Percentiles rank a stretch among this genome's conserved stretches.
Conservation (phyloP, 768 basidiomycete genomes). For the Tulasnella sp. region DNA sequence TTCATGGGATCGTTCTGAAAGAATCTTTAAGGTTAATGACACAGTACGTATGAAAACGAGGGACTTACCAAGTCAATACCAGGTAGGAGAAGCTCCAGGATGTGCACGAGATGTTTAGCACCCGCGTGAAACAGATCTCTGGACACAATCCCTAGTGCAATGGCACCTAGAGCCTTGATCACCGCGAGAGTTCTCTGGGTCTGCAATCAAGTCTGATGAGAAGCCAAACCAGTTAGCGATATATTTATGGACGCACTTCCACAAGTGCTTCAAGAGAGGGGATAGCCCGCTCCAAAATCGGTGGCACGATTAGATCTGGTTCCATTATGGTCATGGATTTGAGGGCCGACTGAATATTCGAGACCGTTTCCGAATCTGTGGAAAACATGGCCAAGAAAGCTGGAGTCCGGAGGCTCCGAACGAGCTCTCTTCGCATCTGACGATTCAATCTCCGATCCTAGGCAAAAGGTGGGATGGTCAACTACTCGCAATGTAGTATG, state of each 20-base stretch:
- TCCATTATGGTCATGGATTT: constrained; percentile 69
- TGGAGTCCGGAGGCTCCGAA: constrained; percentile 68
- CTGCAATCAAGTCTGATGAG: constrained; percentile 19
- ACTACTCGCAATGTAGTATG: background rate
- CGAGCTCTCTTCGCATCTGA: constrained; percentile 68
- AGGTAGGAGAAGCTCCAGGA: constrained; percentile 79
- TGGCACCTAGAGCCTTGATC: constrained; percentile 66
- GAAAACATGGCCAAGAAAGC: constrained; percentile 85
- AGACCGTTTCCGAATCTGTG: constrained; percentile 63
- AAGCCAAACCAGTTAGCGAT: background rate
- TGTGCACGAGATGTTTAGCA: constrained; percentile 75
- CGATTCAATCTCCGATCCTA: constrained; percentile 57
- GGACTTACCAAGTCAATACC: constrained; percentile 58
- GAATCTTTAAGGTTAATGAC: constrained; percentile 31
- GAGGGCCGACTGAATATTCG: constrained; percentile 68
- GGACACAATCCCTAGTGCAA: constrained; percentile 62
- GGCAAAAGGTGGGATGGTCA: background rate
- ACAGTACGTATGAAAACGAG: constrained; percentile 50
- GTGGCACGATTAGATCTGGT: constrained; percentile 79
- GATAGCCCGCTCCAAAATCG: constrained; percentile 85
- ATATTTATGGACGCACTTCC: constrained; percentile 39
- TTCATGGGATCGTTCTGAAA: constrained; percentile 63
- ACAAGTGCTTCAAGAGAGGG: constrained; percentile 76
- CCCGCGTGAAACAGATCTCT: constrained; percentile 74
- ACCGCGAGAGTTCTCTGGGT: constrained; percentile 90